phyloP scores from a whole-genome alignment of 1,284 basidiomycete genomes.

The Irpex lacteus region DNA sequence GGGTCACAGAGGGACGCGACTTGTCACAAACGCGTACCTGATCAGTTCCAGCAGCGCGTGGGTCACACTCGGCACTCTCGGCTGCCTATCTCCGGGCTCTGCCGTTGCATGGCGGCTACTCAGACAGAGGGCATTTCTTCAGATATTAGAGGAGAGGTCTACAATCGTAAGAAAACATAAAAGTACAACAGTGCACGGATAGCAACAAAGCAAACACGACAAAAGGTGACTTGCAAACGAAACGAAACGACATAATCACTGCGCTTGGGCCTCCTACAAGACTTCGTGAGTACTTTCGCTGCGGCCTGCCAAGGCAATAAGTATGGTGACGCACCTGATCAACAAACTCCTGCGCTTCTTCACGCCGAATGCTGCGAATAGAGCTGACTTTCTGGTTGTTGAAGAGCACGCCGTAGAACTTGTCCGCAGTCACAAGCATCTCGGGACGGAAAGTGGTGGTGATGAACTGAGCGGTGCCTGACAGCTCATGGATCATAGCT shows the following conservation, averaged over 20 bases:
- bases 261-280: slow-evolving; percentile 52
- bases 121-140: too few relatives aligned
- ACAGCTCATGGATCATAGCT: slow-evolving; percentile 94
- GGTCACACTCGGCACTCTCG: background rate
- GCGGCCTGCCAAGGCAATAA: background rate
- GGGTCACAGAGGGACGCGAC: background rate
- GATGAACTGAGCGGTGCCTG: slow-evolving; percentile 92
- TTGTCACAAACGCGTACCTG: background rate
- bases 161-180: background rate
- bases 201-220: background rate
- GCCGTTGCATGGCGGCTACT: too few relatives aligned
- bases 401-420: slow-evolving; percentile 99
- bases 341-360: slow-evolving; percentile 88
- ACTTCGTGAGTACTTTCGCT: background rate
- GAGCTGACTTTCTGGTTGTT: slow-evolving; percentile 94
- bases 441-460: slow-evolving; percentile 98
- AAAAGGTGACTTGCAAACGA: background rate
- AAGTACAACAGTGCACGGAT: background rate
- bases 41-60: background rate
- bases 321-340: slow-evolving; percentile 72
- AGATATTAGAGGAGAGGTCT: too few relatives aligned
- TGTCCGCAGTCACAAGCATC: slow-evolving; percentile 93
- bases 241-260: slow-evolving; percentile 29
- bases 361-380: slow-evolving; percentile 77
- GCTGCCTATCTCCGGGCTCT: too few relatives aligned